Evolutionary conservation across 495 filamentous ascomycete genomes (phyloP).

Genomic region (Xylaria intraflava): DNA sequence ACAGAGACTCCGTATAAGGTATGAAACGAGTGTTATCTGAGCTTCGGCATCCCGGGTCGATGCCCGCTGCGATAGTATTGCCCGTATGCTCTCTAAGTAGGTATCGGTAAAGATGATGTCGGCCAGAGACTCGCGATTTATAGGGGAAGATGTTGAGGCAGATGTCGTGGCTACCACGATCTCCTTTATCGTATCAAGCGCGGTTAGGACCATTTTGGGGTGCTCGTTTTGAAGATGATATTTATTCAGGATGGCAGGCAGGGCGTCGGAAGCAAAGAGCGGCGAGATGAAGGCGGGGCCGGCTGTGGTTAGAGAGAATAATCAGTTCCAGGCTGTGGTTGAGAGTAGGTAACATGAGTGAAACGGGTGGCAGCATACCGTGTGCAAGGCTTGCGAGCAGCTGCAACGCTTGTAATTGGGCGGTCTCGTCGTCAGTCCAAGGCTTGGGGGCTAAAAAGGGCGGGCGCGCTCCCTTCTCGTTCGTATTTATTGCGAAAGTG

Average conservation of each 20-base stretch:
- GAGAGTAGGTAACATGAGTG: not conserved
- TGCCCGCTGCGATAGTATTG: conserved; percentile 58
- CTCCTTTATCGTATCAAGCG: conserved; percentile 67
- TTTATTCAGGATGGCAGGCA: conserved; percentile 61
- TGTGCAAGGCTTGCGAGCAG: conserved; percentile 76
- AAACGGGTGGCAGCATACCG: conserved; percentile 49
- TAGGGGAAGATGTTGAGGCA: conserved; percentile 21
- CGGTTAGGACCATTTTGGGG: conserved; percentile 58
- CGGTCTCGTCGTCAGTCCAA: conserved; percentile 51
- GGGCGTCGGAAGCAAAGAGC: conserved; percentile 56
- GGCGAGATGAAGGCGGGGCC: conserved; percentile 73
- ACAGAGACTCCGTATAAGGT: conserved; percentile 59
- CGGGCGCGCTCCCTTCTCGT: conserved; percentile 31
- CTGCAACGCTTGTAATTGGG: conserved; percentile 71
- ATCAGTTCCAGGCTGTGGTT: not conserved
- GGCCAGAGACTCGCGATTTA: conserved; percentile 41
- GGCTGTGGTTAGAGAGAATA: conserved; percentile 45
- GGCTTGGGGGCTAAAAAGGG: conserved; percentile 18
- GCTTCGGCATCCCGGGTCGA: conserved; percentile 44
- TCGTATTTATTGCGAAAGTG: not conserved
- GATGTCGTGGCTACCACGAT: conserved; percentile 60
- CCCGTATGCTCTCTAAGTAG: conserved; percentile 51
- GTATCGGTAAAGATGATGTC: conserved; percentile 56
- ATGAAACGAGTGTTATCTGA: conserved; percentile 61
- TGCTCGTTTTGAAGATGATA: conserved; percentile 61